phyloP scores from a whole-genome alignment of 495 filamentous ascomycete species.

The Neurospora sp. region DNA sequence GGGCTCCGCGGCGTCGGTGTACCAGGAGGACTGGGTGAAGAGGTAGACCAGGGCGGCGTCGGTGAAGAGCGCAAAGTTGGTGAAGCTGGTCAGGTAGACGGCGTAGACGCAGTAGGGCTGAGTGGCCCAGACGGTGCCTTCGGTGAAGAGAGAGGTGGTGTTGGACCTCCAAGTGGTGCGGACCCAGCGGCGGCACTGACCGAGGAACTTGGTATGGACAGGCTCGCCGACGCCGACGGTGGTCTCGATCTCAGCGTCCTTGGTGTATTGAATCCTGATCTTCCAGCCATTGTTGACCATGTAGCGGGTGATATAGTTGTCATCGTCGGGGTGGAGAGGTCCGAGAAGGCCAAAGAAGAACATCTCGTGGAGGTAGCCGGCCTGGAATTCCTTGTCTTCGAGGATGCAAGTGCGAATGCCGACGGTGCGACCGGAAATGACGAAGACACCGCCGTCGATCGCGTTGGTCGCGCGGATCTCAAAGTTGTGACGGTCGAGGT shows the following conservation, averaged over 20 bases:
- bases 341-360: constrained; percentile 38
- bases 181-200: constrained; percentile 50
- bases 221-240: constrained; percentile 36
- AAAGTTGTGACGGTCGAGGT: constrained; percentile 49
- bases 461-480: constrained; percentile 43
- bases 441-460: constrained; percentile 46
- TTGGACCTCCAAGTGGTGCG: constrained; percentile 61
- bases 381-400: constrained; percentile 31
- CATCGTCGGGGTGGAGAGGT: constrained; percentile 52
- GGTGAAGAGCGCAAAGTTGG: constrained; percentile 48
- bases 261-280: constrained; percentile 51
- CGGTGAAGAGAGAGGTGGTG: constrained; percentile 42
- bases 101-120: constrained; percentile 56
- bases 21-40: constrained; percentile 1
- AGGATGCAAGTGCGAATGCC: constrained; percentile 40
- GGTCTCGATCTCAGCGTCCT: constrained; percentile 48
- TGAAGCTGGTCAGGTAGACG: constrained; percentile 47
- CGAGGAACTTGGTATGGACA: constrained; percentile 42
- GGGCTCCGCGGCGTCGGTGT: neutral
- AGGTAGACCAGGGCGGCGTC: constrained; percentile 38
- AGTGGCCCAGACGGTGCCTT: constrained; percentile 14
- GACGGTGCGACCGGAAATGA: constrained; percentile 44
- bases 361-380: constrained; percentile 47
- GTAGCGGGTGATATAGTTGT: constrained; percentile 61
- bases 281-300: constrained; percentile 45